Evolutionary conservation across 1,139 yeast genomes (phyloP).

Genomic region (Lodderomyces pseudojiufengensis): DNA sequence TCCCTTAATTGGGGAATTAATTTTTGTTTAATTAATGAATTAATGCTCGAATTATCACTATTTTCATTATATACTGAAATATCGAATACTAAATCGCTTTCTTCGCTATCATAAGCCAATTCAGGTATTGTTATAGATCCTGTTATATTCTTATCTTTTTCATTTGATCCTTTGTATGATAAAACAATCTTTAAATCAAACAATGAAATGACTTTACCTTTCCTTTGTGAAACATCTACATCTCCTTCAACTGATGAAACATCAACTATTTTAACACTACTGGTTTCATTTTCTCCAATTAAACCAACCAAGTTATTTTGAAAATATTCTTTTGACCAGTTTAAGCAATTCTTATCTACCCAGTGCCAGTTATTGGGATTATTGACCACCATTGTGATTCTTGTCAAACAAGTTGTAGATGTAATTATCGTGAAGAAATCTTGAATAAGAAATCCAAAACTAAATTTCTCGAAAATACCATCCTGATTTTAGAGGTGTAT

Average conservation of each 20-base stretch:
- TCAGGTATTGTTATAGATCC: slow-evolving; percentile 88
- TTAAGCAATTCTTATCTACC: slow-evolving; percentile 96
- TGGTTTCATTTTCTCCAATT: slow-evolving; percentile 31
- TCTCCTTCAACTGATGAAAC: slow-evolving; percentile 86
- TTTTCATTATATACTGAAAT: slow-evolving; percentile 64
- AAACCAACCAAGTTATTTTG: slow-evolving; percentile 53
- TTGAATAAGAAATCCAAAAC: not conserved
- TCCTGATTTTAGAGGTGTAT: too few relatives aligned
- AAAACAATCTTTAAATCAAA: slow-evolving; percentile 75
- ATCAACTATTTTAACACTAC: slow-evolving; percentile 42
- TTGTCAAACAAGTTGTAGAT: not conserved
- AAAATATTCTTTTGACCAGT: slow-evolving; percentile 84
- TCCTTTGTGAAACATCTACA: slow-evolving; percentile 93
- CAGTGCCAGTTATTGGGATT: slow-evolving; percentile 77
- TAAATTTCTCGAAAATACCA: too few relatives aligned
- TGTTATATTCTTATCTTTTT: slow-evolving; percentile 32
- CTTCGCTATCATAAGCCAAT: slow-evolving; percentile 88
- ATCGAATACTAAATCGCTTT: slow-evolving; percentile 80
- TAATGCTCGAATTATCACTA: slow-evolving; percentile 48
- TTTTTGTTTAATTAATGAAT: slow-evolving; percentile 53
- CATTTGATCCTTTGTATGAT: slow-evolving; percentile 50
- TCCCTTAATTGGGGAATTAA: slow-evolving; percentile 69
- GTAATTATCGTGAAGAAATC: too few relatives aligned
- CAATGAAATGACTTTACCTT: slow-evolving; percentile 90
- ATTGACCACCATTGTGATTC: slow-evolving; percentile 42